Evolutionary conservation across 2,329 filamentous ascomycete species (phyloP).

Genomic region (Rhinocladiella mackenziei): DNA sequence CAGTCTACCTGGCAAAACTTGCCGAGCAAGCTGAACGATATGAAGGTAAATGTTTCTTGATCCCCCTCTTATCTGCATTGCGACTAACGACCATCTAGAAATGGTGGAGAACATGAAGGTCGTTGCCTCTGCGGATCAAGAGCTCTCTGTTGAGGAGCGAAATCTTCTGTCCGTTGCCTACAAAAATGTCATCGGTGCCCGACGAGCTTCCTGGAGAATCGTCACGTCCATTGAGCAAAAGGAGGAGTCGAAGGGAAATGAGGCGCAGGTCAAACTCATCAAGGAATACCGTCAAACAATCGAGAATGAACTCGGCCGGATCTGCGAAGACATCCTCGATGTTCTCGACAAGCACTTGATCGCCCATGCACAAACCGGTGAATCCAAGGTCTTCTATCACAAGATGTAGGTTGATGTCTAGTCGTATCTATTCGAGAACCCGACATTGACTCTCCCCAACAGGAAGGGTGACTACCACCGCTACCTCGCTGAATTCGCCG

Average conservation of each 20-base stretch:
- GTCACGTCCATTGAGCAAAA: constrained; percentile 98
- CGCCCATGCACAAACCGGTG: constrained; percentile 86
- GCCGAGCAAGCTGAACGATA: constrained; percentile 99
- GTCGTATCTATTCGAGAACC: background rate
- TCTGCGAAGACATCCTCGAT: constrained; percentile 95
- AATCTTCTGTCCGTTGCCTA: constrained; percentile 97
- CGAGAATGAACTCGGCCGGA: constrained; percentile 91
- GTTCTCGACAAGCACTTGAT: constrained; percentile 93
- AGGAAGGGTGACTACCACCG: constrained; percentile 99
- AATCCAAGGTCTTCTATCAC: constrained; percentile 99
- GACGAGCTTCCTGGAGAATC: constrained; percentile 97
- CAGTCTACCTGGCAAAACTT: constrained; percentile 99
- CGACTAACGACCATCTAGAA: constrained; percentile 54
- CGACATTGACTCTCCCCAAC: constrained; percentile 22
- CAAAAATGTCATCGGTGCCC: constrained; percentile 97
- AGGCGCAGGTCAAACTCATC: constrained; percentile 82
- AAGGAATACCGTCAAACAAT: constrained; percentile 99
- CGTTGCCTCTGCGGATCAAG: constrained; percentile 80
- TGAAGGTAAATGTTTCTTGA: constrained; percentile 67
- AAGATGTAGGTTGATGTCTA: constrained; percentile 69
- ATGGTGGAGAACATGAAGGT: constrained; percentile 99
- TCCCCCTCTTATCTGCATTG: constrained; percentile 3
- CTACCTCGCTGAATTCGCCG: constrained; percentile 94
- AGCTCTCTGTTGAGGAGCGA: constrained; percentile 88
- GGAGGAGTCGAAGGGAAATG: constrained; percentile 98